Conservation (phyloP, 1,284 basidiomycete genomes). For the Irpex lacteus region DNA sequence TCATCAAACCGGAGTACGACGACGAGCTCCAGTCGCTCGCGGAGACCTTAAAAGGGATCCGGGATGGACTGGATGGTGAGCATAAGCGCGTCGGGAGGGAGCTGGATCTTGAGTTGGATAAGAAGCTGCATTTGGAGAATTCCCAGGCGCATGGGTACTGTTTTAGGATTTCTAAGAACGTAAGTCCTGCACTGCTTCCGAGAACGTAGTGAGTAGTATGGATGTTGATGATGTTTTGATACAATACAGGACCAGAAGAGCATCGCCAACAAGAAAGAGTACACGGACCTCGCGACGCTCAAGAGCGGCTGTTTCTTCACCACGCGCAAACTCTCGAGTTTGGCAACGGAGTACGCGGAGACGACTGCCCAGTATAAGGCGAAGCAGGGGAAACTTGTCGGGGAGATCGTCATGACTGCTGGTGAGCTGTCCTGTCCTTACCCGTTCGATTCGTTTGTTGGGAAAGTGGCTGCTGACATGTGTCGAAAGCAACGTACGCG, state of each 20-base stretch:
- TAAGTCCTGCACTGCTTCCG: slow-evolving; percentile 35
- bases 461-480: not conserved
- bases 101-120: slow-evolving; percentile 83
- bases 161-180: slow-evolving; percentile 89
- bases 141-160: slow-evolving; percentile 91
- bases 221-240: not conserved
- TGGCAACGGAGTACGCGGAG: slow-evolving; percentile 76
- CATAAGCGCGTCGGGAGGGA: slow-evolving; percentile 75
- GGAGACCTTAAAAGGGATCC: slow-evolving; percentile 58
- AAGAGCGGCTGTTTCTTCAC: slow-evolving; percentile 93
- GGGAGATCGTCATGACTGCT: slow-evolving; percentile 92
- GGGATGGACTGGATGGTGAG: slow-evolving; percentile 85
- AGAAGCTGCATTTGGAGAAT: slow-evolving; percentile 96
- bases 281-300: slow-evolving; percentile 83
- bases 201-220: not conserved
- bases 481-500: slow-evolving; percentile 75
- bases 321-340: slow-evolving; percentile 73
- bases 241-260: slow-evolving; percentile 35
- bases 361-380: slow-evolving; percentile 69
- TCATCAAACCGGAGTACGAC: slow-evolving; percentile 93
- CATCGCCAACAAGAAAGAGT: slow-evolving; percentile 66
- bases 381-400: slow-evolving; percentile 84
- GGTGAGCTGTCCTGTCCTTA: slow-evolving; percentile 44
- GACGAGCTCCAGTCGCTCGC: slow-evolving; percentile 71
- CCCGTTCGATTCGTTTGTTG: not conserved